Conservation (phyloP, 768 basidiomycete species). For the Fibroporia radiculosa region DNA sequence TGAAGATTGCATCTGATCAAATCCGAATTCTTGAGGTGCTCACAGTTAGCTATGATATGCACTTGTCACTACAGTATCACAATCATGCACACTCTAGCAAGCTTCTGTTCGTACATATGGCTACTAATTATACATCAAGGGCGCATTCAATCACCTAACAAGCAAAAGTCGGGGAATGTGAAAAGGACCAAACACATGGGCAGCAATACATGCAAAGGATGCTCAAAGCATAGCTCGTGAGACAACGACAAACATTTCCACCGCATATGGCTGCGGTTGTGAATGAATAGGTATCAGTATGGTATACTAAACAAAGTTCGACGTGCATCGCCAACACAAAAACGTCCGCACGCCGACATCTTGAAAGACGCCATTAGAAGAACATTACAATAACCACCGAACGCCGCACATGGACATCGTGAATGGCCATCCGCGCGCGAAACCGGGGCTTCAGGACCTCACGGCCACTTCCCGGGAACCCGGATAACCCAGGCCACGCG, state of each 20-base stretch:
- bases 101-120: neutral
- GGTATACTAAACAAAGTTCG: too few relatives aligned
- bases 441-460: too few relatives aligned
- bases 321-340: neutral
- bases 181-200: neutral
- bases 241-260: too few relatives aligned
- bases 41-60: too few relatives aligned
- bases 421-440: neutral
- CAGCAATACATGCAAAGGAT: neutral
- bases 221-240: too few relatives aligned
- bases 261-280: too few relatives aligned
- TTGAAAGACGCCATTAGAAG: neutral
- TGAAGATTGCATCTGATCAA: too few relatives aligned
- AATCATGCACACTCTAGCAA: neutral
- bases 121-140: constrained; percentile 3
- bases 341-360: neutral
- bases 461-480: too few relatives aligned
- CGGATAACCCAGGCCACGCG: too few relatives aligned
- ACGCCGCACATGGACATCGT: neutral
- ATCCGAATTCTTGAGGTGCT: too few relatives aligned
- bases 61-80: too few relatives aligned
- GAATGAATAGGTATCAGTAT: too few relatives aligned
- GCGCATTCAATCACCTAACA: neutral
- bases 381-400: neutral
- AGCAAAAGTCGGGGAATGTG: neutral